Evolutionary conservation across 2,329 filamentous ascomycete genomes (phyloP), one percentile per base, ranked within the genome.

Genomic region (Ophiostoma populinum): DNA sequence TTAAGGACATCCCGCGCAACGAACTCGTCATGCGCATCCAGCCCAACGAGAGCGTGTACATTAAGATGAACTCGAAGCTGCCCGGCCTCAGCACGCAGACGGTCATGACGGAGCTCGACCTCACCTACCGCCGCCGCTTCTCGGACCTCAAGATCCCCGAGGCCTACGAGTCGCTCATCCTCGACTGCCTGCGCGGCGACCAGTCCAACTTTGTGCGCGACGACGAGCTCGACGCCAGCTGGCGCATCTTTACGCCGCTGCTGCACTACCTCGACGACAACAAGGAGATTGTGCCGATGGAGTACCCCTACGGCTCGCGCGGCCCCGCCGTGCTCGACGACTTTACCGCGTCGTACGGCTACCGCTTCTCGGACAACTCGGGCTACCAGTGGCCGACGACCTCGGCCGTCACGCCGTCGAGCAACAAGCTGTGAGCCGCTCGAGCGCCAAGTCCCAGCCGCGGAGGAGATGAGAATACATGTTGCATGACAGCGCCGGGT

Each of bases 41-140:
- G 66, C 90, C 90, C 49, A 98, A 98, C 64, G 90, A 98, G 70
- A 92, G 82, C 55, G 86, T 98, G 47, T 98, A 98, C 65, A 92
- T 95, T 60, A 98, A 98, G 75, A 98, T 98, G 90, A 98, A 98
- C 77, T 95, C 87, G 20, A 98, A 98, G 70, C 69, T 98, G 40
- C 92, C 90, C 15, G 90, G 90, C 50, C 67, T 98, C 50, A 95
- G 85, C 66, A 98, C 95, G 86, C 90, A 98, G 68, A 98, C 90
- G 10, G 90, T 95, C 25, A 82, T 94, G 48, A 98, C 90, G 41
- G 90, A 98, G 65, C 80, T 98, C 41, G 90, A 98, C 54, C 73
- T 98, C 47, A 98, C 92, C 44, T 98, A 98, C 68, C 76, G 92
- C 55, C 78, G 90, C 58, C 80, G 92, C 47, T 98, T 98, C 75